Base-by-base conservation (phyloP, 495 filamentous ascomycete genomes). In the Acidomyces sp. region DNA sequence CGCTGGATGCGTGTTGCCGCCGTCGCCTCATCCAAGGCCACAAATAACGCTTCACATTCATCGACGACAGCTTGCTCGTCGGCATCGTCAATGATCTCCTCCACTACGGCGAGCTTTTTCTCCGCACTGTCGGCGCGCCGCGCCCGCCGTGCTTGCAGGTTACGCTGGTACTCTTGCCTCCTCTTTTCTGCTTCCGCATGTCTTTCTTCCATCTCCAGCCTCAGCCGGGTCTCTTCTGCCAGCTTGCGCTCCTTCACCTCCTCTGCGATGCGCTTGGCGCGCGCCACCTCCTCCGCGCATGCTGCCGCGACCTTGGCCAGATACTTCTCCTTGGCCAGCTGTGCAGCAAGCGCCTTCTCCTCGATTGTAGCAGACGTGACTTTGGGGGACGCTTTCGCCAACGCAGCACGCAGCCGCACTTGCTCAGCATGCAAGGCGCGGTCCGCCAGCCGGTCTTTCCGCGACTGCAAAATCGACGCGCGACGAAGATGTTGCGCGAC, bases 341-440 rank as follows among this genome's bases (percentile, higher is more conserved):
- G 80, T 3, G 92, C 90, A n/a, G 87, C 86, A 43, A 93, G 55
- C 1, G 85, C 86, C 49, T 80, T 64, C 62, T 90, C 84, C 59
- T 95, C 85, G 46, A 75, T 73, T 55, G 78, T 75, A 34, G 63
- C 58, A 55, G 77, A 75, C 34, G 64, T 59, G 41, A 50, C 29
- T 47, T 73, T 71, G 13, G 75, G 76, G 11, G 76, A 74, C 26
- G 81, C 80, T 67, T 86, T 93, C 22, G 79, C 80, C 24, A 48
- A 23, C n/a, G 84, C 85, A 31, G 83, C 90, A 39, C 81, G 80
- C 39, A 90, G 64, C 41, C 90, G 82, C n/a, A 97, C 90, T 64
- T 93, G 87, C 58, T 97, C 90, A 34, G 86, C 90, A 63, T 97
- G 85, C 30, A 85, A 83, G 9, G 88, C 92, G 30, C 88, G 75